Percentiles rank a stretch among this genome's conserved stretches.
Evolutionary conservation across 495 filamentous ascomycete species (phyloP).

Genomic region (Podospora fimiseda): DNA sequence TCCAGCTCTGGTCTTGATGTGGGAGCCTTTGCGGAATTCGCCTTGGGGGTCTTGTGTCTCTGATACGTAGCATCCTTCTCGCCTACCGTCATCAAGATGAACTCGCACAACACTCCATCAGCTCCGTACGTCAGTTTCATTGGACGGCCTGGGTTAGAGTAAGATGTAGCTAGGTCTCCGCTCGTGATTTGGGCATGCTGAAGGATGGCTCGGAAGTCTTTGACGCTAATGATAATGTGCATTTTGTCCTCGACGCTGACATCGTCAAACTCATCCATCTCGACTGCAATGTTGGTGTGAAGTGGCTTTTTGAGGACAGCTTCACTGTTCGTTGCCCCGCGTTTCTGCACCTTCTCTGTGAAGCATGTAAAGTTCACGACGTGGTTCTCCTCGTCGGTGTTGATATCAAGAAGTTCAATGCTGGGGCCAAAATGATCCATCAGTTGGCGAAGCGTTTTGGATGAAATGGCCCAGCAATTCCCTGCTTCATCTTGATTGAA

Average conservation of each 20-base stretch:
- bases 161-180: constrained; percentile 64
- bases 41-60: constrained; percentile 34
- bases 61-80: constrained; percentile 48
- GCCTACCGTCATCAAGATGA: constrained; percentile 92
- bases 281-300: constrained; percentile 83
- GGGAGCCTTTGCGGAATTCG: constrained; percentile 23
- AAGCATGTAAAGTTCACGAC: constrained; percentile 80
- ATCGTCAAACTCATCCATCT: constrained; percentile 78
- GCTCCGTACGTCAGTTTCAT: constrained; percentile 73
- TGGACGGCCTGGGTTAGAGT: constrained; percentile 73
- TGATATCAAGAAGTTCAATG: constrained; percentile 88
- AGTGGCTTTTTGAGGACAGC: constrained; percentile 90
- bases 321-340: constrained; percentile 67
- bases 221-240: constrained; percentile 84
- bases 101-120: constrained; percentile 74
- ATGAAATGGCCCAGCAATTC: constrained; percentile 74
- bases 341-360: constrained; percentile 68
- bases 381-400: constrained; percentile 52
- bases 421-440: constrained; percentile 86
- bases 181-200: constrained; percentile 74
- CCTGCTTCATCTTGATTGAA: constrained; percentile 65
- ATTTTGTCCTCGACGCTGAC: constrained; percentile 68
- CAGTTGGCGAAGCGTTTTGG: constrained; percentile 70
- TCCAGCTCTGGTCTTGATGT: constrained; percentile 30
- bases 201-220: constrained; percentile 90